A percentile compares a stretch with the other conserved stretches of the same genome.
These are phyloP conservation scores for Botrytis hyacinthi DNA, from an alignment of 2,329 filamentous ascomycete genomes.

Conservation along the genomic window DNA sequence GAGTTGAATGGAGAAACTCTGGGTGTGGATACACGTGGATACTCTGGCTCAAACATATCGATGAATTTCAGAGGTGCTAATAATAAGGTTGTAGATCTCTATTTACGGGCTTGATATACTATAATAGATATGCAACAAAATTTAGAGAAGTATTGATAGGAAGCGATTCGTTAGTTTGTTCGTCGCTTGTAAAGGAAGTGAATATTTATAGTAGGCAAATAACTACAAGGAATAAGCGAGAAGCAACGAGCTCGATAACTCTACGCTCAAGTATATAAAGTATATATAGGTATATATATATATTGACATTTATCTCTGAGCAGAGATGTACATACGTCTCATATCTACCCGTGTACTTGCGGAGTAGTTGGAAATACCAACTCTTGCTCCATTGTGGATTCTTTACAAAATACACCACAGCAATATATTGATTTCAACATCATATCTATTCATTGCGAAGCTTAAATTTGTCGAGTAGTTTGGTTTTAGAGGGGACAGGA, in stretches of 20 bases:
- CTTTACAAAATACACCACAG: neutral
- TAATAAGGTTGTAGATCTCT: neutral
- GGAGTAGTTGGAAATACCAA: neutral
- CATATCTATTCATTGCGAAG: neutral
- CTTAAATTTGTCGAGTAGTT: neutral
- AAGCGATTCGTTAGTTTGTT: neutral
- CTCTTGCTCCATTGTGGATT: neutral
- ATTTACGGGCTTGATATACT: neutral
- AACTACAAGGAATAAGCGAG: neutral
- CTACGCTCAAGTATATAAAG: neutral
- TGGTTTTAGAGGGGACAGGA: neutral
- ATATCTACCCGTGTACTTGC: neutral
- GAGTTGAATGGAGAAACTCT: neutral
- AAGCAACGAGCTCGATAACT: neutral
- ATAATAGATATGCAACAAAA: neutral
- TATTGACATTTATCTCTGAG: neutral
- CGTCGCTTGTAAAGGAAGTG: neutral
- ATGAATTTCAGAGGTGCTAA: neutral
- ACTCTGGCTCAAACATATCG: neutral
- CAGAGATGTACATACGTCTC: neutral
- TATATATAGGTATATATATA: too few species aligned
- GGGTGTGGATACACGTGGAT: neutral
- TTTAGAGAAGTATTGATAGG: neutral
- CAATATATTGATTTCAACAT: neutral
- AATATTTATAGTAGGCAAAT: neutral